Percentiles rank a stretch among this genome's conserved stretches.
Evolutionary conservation across 2,329 filamentous ascomycete species (phyloP).

Genomic region (Beauveria caledonica): DNA sequence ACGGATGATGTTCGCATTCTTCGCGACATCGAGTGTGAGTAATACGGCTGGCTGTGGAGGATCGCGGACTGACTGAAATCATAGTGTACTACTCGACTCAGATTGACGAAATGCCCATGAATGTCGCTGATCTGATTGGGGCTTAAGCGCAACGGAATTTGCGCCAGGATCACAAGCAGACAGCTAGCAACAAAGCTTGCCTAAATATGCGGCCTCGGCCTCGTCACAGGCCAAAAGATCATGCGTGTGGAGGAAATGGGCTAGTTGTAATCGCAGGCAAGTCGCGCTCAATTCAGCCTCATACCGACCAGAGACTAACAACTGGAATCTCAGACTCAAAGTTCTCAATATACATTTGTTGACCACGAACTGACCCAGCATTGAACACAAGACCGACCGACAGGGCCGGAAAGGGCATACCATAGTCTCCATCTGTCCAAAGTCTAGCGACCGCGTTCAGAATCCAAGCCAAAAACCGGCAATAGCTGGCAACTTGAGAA

Average conservation of each 20-base stretch:
- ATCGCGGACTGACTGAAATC: conserved; percentile 25
- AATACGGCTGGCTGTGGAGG: too few relatives aligned
- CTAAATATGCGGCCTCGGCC: neutral
- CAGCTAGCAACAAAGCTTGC: neutral
- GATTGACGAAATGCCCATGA: conserved; percentile 99
- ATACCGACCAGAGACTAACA: neutral
- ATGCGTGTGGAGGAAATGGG: conserved; percentile 10
- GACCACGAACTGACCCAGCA: neutral
- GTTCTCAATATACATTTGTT: conserved; percentile 6
- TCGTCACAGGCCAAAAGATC: neutral
- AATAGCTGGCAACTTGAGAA: too few relatives aligned
- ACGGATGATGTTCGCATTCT: conserved; percentile 96
- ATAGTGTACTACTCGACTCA: conserved; percentile 90
- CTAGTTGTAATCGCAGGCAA: conserved; percentile 8
- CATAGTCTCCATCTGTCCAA: neutral
- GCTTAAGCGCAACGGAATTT: conserved; percentile 25
- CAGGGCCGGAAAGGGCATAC: neutral
- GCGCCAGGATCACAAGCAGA: neutral
- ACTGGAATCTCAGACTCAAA: neutral
- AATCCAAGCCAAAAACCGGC: too few relatives aligned
- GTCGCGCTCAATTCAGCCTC: neutral
- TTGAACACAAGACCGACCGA: neutral
- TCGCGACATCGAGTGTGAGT: conserved; percentile 86
- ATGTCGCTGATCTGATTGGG: conserved; percentile 57
- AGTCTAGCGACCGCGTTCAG: neutral